Conservation (phyloP, 768 basidiomycete genomes). For the Filobasidium floriforme region DNA sequence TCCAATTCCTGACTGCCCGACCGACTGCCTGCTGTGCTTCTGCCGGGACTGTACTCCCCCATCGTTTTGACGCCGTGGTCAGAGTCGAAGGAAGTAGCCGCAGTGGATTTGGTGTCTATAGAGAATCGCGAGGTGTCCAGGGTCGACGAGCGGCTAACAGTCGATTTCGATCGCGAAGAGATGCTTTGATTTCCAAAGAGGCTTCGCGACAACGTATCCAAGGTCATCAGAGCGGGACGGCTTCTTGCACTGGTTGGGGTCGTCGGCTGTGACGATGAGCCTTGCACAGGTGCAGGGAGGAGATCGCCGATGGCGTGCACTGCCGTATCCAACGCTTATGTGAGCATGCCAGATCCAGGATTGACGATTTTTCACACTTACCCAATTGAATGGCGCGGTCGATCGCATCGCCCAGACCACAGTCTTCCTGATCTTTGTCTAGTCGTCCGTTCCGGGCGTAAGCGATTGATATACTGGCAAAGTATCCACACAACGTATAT, state of each 20-base stretch:
- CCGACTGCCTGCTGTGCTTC: slow-evolving; percentile 2
- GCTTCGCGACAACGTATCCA: slow-evolving; percentile 84
- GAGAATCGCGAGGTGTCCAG: slow-evolving; percentile 27
- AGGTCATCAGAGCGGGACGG: slow-evolving; percentile 72
- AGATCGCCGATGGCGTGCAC: slow-evolving; percentile 66
- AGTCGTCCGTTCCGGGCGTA: slow-evolving; percentile 69
- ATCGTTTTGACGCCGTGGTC: neutral
- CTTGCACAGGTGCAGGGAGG: slow-evolving; percentile 76
- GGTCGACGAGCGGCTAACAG: slow-evolving; percentile 62
- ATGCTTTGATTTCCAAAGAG: slow-evolving; percentile 59
- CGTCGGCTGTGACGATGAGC: slow-evolving; percentile 70
- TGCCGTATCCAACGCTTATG: neutral
- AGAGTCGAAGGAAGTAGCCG: slow-evolving; percentile 45
- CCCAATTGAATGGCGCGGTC: slow-evolving; percentile 73
- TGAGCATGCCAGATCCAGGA: too few species aligned
- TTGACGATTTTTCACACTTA: slow-evolving; percentile 46
- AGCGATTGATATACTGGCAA: slow-evolving; percentile 48
- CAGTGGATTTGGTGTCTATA: slow-evolving; percentile 50
- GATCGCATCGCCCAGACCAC: slow-evolving; percentile 66
- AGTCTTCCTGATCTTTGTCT: slow-evolving; percentile 65
- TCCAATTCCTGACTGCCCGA: slow-evolving; percentile 2
- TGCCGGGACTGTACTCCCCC: neutral
- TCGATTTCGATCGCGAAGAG: slow-evolving; percentile 32
- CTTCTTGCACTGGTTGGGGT: slow-evolving; percentile 69
- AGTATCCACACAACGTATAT: too few species aligned